Percentiles rank a stretch among this genome's conserved stretches.
phyloP scores from a whole-genome alignment of 768 basidiomycete genomes.

The Trametes cinnabarina region DNA sequence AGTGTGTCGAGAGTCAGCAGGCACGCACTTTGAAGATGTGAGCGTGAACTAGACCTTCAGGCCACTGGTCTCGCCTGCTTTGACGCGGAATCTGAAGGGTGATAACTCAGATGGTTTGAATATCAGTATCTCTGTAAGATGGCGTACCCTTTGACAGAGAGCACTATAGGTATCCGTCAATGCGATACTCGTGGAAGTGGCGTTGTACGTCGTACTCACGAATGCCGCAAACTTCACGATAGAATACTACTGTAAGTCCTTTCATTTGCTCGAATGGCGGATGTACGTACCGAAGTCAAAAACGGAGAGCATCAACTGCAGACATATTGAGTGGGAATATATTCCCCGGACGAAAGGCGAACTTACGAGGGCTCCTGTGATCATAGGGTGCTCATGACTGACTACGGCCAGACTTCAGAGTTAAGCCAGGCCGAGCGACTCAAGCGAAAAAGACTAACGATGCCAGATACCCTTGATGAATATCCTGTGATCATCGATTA shows the following conservation, averaged over 20 bases:
- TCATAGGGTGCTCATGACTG: slow-evolving; percentile 43
- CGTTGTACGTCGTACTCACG: neutral
- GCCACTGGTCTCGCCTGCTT: slow-evolving; percentile 41
- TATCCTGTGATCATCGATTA: slow-evolving; percentile 31
- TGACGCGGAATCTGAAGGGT: slow-evolving; percentile 16
- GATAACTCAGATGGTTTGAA: neutral
- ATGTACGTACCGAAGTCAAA: slow-evolving; percentile 45
- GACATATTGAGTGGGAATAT: slow-evolving; percentile 4
- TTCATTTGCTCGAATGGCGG: neutral
- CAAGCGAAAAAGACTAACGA: slow-evolving; percentile 36
- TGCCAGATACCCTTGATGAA: slow-evolving; percentile 51
- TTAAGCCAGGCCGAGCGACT: neutral
- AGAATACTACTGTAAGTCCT: neutral
- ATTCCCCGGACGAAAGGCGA: neutral
- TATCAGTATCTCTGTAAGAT: no score
- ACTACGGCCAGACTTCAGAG: slow-evolving; percentile 28
- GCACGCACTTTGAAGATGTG: neutral
- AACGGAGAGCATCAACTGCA: slow-evolving; percentile 38
- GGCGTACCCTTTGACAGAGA: slow-evolving; percentile 51
- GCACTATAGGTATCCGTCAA: slow-evolving; percentile 33
- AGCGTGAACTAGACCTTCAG: neutral
- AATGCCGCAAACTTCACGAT: slow-evolving; percentile 32
- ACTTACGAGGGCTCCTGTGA: slow-evolving; percentile 50
- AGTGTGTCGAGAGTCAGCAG: neutral
- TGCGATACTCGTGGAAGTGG: neutral